Evolutionary conservation across 2,329 filamentous ascomycete genomes (phyloP).

Genomic region (Calonectria hawksworthii): DNA sequence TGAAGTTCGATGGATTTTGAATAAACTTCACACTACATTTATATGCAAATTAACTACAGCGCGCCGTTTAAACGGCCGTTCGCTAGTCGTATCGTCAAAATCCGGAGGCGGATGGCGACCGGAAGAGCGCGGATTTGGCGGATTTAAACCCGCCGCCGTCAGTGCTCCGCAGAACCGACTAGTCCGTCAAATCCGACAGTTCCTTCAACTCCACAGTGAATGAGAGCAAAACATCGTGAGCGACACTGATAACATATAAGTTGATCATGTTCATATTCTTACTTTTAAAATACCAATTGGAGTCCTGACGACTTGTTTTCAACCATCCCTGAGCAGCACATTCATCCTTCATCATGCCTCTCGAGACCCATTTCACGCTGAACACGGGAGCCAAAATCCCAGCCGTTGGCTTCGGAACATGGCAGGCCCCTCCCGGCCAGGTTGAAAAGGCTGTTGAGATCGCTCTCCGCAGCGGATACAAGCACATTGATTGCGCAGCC

Average conservation of each 20-base stretch:
- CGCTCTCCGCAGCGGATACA: constrained; percentile 58
- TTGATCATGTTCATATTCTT: neutral
- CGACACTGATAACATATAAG: neutral
- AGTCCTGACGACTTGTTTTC: neutral
- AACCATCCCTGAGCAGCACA: neutral
- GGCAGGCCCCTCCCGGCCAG: constrained; percentile 66
- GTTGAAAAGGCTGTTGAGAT: constrained; percentile 55
- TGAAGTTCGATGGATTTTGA: neutral
- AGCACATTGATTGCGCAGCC: constrained; percentile 61
- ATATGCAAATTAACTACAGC: neutral
- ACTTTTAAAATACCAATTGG: neutral
- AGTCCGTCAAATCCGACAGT: constrained; percentile 1
- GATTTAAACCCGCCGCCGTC: neutral
- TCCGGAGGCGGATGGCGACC: neutral
- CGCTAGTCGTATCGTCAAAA: neutral
- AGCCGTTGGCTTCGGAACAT: constrained; percentile 80
- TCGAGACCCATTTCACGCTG: constrained; percentile 62
- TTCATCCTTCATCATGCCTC: constrained; percentile 22
- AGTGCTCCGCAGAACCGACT: neutral
- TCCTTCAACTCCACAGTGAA: neutral
- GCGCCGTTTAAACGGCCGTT: neutral
- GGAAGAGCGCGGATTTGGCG: neutral
- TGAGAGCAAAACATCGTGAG: neutral
- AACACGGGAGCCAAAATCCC: constrained; percentile 83
- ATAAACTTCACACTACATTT: neutral